A percentile compares a stretch with the other conserved stretches of the same genome.
These are phyloP conservation scores for Trametes cingulata DNA, from an alignment of 768 basidiomycete species.

Conservation along the genomic window DNA sequence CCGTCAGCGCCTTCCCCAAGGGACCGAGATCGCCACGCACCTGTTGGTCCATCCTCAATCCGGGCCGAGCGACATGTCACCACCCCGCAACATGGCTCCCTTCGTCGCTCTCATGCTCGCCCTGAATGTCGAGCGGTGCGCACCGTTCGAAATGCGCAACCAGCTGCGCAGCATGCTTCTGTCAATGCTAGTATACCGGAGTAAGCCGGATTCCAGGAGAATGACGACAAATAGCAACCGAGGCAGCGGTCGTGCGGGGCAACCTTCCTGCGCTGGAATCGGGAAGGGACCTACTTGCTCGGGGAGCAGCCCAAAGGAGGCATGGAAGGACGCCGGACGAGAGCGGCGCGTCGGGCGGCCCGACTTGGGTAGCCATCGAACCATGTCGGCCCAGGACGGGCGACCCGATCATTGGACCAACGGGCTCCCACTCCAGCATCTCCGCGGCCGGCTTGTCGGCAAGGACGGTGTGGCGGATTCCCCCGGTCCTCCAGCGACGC, in stretches of 20 bases:
- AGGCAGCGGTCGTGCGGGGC: too few relatives aligned
- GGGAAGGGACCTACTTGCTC: not conserved
- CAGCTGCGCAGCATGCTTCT: too few relatives aligned
- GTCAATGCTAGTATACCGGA: too few relatives aligned
- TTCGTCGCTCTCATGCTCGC: too few relatives aligned
- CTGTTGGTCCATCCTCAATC: slow-evolving; percentile 15
- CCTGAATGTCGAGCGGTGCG: too few relatives aligned
- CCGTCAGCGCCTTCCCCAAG: not conserved
- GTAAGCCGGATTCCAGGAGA: too few relatives aligned
- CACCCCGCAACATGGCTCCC: too few relatives aligned
- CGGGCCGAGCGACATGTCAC: too few relatives aligned
- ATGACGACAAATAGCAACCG: too few relatives aligned
- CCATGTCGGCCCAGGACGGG: not conserved
- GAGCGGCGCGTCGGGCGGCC: not conserved
- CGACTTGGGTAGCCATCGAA: not conserved
- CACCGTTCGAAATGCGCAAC: too few relatives aligned
- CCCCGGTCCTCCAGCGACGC: not conserved
- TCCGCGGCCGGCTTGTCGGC: not conserved
- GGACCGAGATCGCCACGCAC: slow-evolving; percentile 18
- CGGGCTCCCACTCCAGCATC: not conserved
- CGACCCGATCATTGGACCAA: slow-evolving; percentile 4
- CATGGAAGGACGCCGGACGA: not conserved
- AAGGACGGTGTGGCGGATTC: not conserved
- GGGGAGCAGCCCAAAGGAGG: not conserved
- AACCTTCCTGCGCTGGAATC: too few relatives aligned